phyloP scores from a whole-genome alignment of 2,329 filamentous ascomycete genomes.

The Cordyceps sp. region DNA sequence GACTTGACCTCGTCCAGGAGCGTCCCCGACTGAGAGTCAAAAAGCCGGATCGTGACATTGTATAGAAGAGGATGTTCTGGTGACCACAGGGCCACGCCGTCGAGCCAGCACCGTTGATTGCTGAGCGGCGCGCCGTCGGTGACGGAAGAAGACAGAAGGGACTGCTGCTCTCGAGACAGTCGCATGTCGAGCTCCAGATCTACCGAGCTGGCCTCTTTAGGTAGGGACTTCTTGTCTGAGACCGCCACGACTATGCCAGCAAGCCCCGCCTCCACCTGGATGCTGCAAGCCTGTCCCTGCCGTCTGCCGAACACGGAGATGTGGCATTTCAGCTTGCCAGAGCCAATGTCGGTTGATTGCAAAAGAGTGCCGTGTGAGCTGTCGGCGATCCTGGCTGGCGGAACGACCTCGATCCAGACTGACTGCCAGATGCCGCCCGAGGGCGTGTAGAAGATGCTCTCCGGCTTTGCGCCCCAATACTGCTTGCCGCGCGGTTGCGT shows the following conservation, averaged over 20 bases:
- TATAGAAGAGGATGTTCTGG: slow-evolving; percentile 41
- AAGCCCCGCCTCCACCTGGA: slow-evolving; percentile 37
- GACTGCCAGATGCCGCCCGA: slow-evolving; percentile 41
- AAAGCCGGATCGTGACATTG: slow-evolving; percentile 34
- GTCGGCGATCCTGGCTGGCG: slow-evolving; percentile 32
- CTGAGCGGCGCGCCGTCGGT: slow-evolving; percentile 15
- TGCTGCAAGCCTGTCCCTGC: slow-evolving; percentile 25
- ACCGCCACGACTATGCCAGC: slow-evolving; percentile 28
- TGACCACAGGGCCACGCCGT: slow-evolving; percentile 45
- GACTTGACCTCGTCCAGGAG: slow-evolving; percentile 40
- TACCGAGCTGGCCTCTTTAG: slow-evolving; percentile 30
- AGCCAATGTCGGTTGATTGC: slow-evolving; percentile 33
- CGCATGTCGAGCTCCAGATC: slow-evolving; percentile 30
- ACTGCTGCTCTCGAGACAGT: slow-evolving; percentile 22
- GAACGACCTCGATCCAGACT: slow-evolving; percentile 40
- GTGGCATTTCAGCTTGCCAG: slow-evolving; percentile 30
- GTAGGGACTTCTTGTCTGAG: slow-evolving; percentile 22
- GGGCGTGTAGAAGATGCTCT: slow-evolving; percentile 43
- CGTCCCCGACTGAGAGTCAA: slow-evolving; percentile 17
- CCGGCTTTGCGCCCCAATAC: slow-evolving; percentile 43
- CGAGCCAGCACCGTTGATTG: slow-evolving; percentile 26
- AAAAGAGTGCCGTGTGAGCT: slow-evolving; percentile 41
- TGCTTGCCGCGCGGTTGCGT: slow-evolving; percentile 53
- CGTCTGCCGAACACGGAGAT: slow-evolving; percentile 31
- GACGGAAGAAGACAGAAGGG: slow-evolving; percentile 20